phyloP scores from a whole-genome alignment of 805 yeast species.

The Barnettozyma sucrosica region DNA sequence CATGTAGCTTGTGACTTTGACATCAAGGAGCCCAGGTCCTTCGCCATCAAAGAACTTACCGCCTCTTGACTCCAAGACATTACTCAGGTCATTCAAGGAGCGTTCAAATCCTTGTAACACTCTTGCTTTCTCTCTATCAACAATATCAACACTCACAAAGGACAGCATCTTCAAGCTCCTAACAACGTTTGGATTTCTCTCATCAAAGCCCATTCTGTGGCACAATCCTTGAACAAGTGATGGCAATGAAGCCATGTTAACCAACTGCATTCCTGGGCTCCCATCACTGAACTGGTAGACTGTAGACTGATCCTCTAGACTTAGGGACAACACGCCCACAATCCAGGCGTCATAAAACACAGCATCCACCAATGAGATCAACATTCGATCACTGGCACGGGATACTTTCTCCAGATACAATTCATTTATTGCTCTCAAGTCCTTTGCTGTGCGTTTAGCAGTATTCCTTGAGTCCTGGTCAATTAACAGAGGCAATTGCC shows the following conservation, averaged over 20 bases:
- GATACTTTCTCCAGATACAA: slow-evolving; percentile 29
- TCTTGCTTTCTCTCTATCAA: slow-evolving; percentile 15
- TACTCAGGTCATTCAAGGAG: slow-evolving; percentile 23
- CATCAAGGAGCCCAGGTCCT: slow-evolving; percentile 25
- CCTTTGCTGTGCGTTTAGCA: slow-evolving; percentile 33
- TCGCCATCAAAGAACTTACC: slow-evolving; percentile 14
- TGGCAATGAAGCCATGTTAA: slow-evolving; percentile 11
- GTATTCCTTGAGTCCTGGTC: slow-evolving; percentile 36
- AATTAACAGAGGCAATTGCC: slow-evolving; percentile 48
- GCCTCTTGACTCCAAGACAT: slow-evolving; percentile 16
- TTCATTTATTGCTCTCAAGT: slow-evolving; percentile 32
- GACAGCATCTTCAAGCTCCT: slow-evolving; percentile 5
- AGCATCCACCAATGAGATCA: slow-evolving; percentile 39
- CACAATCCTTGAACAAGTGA: slow-evolving; percentile 20
- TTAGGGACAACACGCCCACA: slow-evolving; percentile 25
- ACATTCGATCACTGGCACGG: slow-evolving; percentile 29
- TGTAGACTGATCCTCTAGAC: slow-evolving; percentile 16
- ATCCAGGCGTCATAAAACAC: slow-evolving; percentile 49
- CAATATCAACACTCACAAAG: slow-evolving; percentile 6
- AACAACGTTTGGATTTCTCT: slow-evolving; percentile 32
- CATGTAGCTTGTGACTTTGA: slow-evolving; percentile 30
- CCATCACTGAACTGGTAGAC: slow-evolving; percentile 21
- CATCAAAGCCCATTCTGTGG: slow-evolving; percentile 30
- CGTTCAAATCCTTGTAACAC: slow-evolving; percentile 20
- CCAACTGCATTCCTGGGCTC: slow-evolving; percentile 3